A percentile compares a stretch with the other conserved stretches of the same genome.
phyloP scores from a whole-genome alignment of 768 basidiomycete genomes.

The Heimioporus sp. region DNA sequence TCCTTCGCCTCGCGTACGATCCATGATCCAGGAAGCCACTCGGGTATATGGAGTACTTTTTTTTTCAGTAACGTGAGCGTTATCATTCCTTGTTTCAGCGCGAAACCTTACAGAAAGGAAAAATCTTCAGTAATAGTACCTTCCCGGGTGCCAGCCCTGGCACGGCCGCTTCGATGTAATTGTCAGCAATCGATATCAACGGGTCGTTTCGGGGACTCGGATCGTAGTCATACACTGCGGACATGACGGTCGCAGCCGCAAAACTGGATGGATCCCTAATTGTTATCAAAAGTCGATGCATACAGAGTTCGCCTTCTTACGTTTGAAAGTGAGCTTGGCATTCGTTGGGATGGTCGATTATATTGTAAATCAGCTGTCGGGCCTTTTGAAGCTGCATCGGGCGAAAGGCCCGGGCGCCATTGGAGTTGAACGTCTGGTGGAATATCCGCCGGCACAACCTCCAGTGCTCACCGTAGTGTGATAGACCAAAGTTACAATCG shows the following conservation, averaged over 20 bases:
- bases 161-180: background rate
- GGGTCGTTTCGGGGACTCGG: slow-evolving; percentile 5
- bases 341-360: background rate
- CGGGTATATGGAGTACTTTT: slow-evolving; percentile 13
- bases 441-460: slow-evolving; percentile 1
- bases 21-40: slow-evolving; percentile 40
- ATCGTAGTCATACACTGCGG: slow-evolving; percentile 14
- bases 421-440: background rate
- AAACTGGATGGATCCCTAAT: slow-evolving; percentile 14
- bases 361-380: background rate
- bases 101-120: slow-evolving; percentile 15
- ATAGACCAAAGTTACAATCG: background rate
- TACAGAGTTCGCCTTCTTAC: background rate
- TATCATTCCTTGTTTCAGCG: too few species aligned
- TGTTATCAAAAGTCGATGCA: background rate
- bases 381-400: slow-evolving; percentile 1
- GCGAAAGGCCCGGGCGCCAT: background rate
- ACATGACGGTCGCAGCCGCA: slow-evolving; percentile 29
- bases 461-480: background rate
- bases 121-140: background rate
- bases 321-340: slow-evolving; percentile 2
- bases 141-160: background rate
- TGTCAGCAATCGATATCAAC: slow-evolving; percentile 6
- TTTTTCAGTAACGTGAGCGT: too few species aligned
- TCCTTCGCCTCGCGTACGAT: slow-evolving; percentile 33